Evolutionary conservation across 768 basidiomycete genomes (phyloP), one percentile per base, ranked within the genome.

Genomic region (Hypsizygus marmoreus): DNA sequence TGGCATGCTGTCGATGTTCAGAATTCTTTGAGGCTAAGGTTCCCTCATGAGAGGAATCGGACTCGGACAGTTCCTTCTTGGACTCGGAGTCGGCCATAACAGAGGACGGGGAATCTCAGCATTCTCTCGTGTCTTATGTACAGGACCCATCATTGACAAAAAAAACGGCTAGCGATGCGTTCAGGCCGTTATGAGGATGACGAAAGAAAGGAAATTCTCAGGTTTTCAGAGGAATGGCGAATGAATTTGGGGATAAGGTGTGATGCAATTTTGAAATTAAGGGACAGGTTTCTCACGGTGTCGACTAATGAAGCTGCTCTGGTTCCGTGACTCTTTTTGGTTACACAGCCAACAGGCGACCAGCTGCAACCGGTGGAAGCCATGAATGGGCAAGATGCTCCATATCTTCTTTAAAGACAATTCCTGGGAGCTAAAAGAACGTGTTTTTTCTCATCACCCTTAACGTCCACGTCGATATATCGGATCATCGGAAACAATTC

Each of bases 1-100:
- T 44, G 28, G 57, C 23, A 6, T 45, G 35, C 40, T 61, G 46
- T 17, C 45, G 45, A 4, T 24, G 37, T 19, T 51, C 45, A 17
- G 28, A 16, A 17, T 42, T 26, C 37, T 39, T 32, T 1, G 22
- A 26, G 14, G 20, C 17, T 31, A 28, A 4, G 19, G 19, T 37
- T 22, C 43, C 40, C 22, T 49, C 50, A n/a, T 33, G 40, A 38
- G 53, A 50, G n/a, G 38, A 23, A 8, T 45, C 34, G 12, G 49
- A 52, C 25, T 30, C 13, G 16, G 35, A 41, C n/a, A 28, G 29
- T 26, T 39, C 40, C 40, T 19, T 39, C 16, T 25, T 40, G 13
- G 37, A 24, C n/a, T 43, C 33, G 29, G 29, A 33, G 38, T 49
- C 37, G 7, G 28, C 16, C 36, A 43, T 39, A 7, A 14, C 22